A percentile compares a stretch with the other conserved stretches of the same genome.
These are phyloP conservation scores for Phytophthora citrophthora DNA, from an alignment of 352 stramenopile genomes.

Conservation along the genomic window DNA sequence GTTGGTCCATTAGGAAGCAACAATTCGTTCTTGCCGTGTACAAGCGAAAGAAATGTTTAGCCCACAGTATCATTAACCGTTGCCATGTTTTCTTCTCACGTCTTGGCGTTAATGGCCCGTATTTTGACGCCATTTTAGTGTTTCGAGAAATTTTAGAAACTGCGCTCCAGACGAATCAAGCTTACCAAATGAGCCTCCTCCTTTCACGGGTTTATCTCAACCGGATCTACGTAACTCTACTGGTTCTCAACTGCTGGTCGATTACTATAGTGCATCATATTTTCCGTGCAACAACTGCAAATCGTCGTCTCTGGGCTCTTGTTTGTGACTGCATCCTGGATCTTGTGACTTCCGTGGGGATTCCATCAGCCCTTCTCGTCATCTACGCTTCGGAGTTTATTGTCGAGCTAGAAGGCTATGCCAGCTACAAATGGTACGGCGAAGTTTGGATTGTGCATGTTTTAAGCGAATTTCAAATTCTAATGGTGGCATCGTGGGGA, in stretches of 20 bases:
- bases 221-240: slow-evolving; percentile 30
- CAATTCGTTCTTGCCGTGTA: slow-evolving; percentile 5
- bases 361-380: slow-evolving; percentile 1
- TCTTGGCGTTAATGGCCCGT: slow-evolving; percentile 24
- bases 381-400: slow-evolving; percentile 25
- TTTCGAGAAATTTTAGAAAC: slow-evolving; percentile 30
- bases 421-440: slow-evolving; percentile 5
- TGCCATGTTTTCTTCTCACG: neutral
- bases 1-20: slow-evolving; percentile 8
- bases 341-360: slow-evolving; percentile 29
- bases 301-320: slow-evolving; percentile 19
- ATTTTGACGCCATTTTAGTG: slow-evolving; percentile 29
- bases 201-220: slow-evolving; percentile 33
- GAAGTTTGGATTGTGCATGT: slow-evolving; percentile 20
- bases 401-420: slow-evolving; percentile 3
- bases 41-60: neutral
- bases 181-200: slow-evolving; percentile 31
- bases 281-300: slow-evolving; percentile 18
- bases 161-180: slow-evolving; percentile 27
- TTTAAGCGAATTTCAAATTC: slow-evolving; percentile 32
- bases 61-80: neutral
- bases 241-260: slow-evolving; percentile 37
- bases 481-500: slow-evolving; percentile 34
- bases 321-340: slow-evolving; percentile 31
- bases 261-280: slow-evolving; percentile 27